Base-by-base conservation (phyloP, 805 yeast genomes). In the Ogataea ganodermae region DNA sequence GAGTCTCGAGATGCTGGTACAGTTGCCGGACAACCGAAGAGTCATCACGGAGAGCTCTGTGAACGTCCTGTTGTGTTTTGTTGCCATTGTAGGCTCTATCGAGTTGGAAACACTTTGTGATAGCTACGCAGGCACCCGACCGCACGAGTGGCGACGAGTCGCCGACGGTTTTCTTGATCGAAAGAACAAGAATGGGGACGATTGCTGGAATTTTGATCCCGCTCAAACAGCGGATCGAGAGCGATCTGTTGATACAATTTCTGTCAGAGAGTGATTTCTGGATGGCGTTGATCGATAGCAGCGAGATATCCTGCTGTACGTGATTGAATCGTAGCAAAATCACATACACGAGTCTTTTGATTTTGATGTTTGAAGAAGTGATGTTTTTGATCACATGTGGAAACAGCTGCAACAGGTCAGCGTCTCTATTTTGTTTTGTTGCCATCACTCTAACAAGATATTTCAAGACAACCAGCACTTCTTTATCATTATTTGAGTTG, bases 341-440 rank as follows among this genome's bases (percentile, higher is more conserved):
- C 1, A 85, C 73, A 66, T 88, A 81, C 1, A 90, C 96, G 62
- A 92, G 73, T 55, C 84, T 81, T 50, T 88, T 80, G 23, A 89
- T 78, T 52, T 82, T 84, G 31, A 79, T 61, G 46, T 81, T 79
- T 4, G 74, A 56, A 16, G 92, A 83, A 6, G 89, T 86, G 28
- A 91, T 82, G 64, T 90, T 90, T 66, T 91, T 92, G 47, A 94
- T 85, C 4, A 94, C 94, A 59, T 87, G 91, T 0, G 97, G 89
- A 72, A 89, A 92, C 60, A 69, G 78, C 49, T 67, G 71, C 3
- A 71, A 55, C 8, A 76, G 70, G 23, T 77, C 76, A 44, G 72
- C 60, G 12, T 72, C 73, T 24, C 46, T 38, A 33, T 49, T 43
- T 18, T 50, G 49, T 17, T 33, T 42, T 4, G 57, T 53, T 14